phyloP scores from a whole-genome alignment of 2,329 filamentous ascomycete genomes.

The Microcyclosporella mali region DNA sequence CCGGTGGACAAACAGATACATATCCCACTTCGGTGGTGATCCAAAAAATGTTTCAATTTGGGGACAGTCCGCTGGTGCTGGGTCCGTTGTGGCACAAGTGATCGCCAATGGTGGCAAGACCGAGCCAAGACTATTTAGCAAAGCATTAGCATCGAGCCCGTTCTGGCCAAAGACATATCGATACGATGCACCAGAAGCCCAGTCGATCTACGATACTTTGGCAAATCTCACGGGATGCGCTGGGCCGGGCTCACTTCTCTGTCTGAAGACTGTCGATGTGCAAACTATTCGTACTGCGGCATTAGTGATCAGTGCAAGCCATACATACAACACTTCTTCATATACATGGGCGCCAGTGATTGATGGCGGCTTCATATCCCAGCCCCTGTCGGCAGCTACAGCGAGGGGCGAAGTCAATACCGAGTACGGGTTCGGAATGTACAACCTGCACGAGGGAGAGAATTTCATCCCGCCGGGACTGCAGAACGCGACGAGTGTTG shows the following conservation, averaged over 20 bases:
- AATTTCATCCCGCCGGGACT: conserved; percentile 54
- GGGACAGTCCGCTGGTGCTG: conserved; percentile 30
- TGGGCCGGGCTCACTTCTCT: conserved; percentile 44
- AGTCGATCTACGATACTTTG: conserved; percentile 46
- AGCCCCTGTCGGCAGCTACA: conserved; percentile 43
- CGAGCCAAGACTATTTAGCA: conserved; percentile 43
- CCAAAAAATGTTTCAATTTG: conserved; percentile 20
- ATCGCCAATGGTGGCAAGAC: conserved; percentile 46
- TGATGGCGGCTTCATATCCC: conserved; percentile 48
- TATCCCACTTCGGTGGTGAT: conserved; percentile 35
- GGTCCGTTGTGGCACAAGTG: conserved; percentile 46
- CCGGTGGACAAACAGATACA: conserved; percentile 48
- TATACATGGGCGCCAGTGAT: conserved; percentile 59
- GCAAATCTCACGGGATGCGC: conserved; percentile 45
- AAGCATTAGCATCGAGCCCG: conserved; percentile 48
- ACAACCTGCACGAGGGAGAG: conserved; percentile 59
- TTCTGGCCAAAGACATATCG: conserved; percentile 56
- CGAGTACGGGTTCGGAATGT: conserved; percentile 48
- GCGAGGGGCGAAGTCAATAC: conserved; percentile 38
- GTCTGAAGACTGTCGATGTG: conserved; percentile 50
- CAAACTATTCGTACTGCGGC: conserved; percentile 52
- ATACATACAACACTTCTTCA: conserved; percentile 50
- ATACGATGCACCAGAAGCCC: conserved; percentile 47
- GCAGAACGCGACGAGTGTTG: conserved; percentile 24
- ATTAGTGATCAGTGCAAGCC: conserved; percentile 42